Evolutionary conservation across 2,329 filamentous ascomycete species (phyloP).

Genomic region (Myrmaecium sp.): DNA sequence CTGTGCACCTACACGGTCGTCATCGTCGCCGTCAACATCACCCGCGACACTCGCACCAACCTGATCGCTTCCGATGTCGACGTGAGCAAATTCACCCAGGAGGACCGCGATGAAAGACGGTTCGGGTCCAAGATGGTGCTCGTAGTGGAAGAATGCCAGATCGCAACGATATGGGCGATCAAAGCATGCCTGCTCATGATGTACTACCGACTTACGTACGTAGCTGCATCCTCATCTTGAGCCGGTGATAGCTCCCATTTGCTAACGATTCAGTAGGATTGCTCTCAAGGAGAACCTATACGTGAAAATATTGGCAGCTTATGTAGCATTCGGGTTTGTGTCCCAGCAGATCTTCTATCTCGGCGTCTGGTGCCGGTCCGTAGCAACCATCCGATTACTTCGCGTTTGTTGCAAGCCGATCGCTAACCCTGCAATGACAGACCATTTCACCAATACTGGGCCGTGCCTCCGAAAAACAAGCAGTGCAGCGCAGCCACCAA

Average conservation of each 20-base stretch:
- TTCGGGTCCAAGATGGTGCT: constrained; percentile 22
- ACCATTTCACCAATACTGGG: constrained; percentile 22
- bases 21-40: constrained; percentile 30
- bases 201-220: constrained; percentile 20
- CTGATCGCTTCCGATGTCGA: constrained; percentile 29
- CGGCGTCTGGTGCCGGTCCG: constrained; percentile 20
- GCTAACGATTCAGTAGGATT: constrained; percentile 4
- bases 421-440: not conserved
- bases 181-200: constrained; percentile 18
- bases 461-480: constrained; percentile 10
- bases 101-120: constrained; percentile 19
- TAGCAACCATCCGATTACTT: not conserved
- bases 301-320: constrained; percentile 17
- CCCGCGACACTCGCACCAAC: constrained; percentile 23
- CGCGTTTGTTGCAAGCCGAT: not conserved
- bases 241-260: not conserved
- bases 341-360: constrained; percentile 25
- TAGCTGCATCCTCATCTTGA: constrained; percentile 2
- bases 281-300: constrained; percentile 17
- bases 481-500: constrained; percentile 29
- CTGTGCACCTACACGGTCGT: constrained; percentile 32
- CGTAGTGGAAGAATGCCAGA: constrained; percentile 22
- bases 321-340: constrained; percentile 17
- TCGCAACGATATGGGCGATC: constrained; percentile 20
- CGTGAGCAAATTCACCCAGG: constrained; percentile 20